Base-by-base conservation (phyloP, 2,329 filamentous ascomycete genomes). In the Cladosporium sp. region DNA sequence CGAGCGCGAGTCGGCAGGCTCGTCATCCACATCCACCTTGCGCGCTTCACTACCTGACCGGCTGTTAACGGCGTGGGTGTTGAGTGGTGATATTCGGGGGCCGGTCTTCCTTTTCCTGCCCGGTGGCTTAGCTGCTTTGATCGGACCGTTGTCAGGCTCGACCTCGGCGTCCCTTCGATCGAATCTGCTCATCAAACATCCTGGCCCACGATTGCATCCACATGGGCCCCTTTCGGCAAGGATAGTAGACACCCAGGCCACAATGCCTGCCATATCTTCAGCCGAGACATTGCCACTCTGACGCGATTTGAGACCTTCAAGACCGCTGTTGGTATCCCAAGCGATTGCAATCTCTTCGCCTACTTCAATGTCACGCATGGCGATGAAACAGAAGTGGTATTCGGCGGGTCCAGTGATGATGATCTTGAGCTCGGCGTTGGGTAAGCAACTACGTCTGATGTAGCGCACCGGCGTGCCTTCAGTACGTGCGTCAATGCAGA, bases 311-410 rank as follows among this genome's bases (percentile, higher is more conserved):
- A 58, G 40, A 63, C 61, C 37, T 60, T 65, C 42, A 70, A 59
- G 52, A 5, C 52, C 52, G n/a, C 52, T 55, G 52, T 37, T 55
- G 32, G 35, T 36, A 78, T 87, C 65, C 80, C 80, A 82, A 77
- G 83, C 63, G 81, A 82, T 63, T 73, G 83, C 74, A 80, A 93
- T 68, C 85, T 90, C 90, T 79, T 90, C 54, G 77, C 83, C 65
- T 80, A 82, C 24, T 79, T 90, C 66, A 83, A 97, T 91, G 36
- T 87, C 81, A 54, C 88, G 83, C 65, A 90, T 90, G 65, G 91
- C 91, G 59, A 96, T 85, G 62, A 97, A 87, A 83, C 93, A 97
- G 72, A 97, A 96, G 69, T 94, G 90, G 68, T 93, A 96, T 63
- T 93, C 87, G 1, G 85, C 86, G 3, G 83, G 81, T 47, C 85